Percentiles rank a stretch among this genome's conserved stretches.
Conservation (phyloP, 2,329 filamentous ascomycete species). For the Cladophialophora psammophila region DNA sequence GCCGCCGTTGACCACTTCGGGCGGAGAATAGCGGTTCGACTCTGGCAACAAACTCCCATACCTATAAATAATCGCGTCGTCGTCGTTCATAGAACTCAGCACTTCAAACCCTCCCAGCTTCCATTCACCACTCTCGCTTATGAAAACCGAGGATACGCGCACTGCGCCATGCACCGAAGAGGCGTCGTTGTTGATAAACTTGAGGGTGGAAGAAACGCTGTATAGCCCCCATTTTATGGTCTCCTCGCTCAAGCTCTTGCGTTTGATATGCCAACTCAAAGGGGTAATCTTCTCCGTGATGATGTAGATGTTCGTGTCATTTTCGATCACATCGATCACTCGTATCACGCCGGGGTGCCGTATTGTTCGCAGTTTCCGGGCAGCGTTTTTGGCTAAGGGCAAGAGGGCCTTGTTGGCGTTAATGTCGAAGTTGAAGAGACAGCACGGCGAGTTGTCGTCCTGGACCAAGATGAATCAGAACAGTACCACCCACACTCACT, state of each 20-base stretch:
- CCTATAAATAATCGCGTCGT: slow-evolving; percentile 90
- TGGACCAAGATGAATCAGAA: slow-evolving; percentile 48
- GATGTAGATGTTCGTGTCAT: slow-evolving; percentile 94
- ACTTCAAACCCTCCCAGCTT: slow-evolving; percentile 94
- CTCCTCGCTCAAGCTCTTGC: slow-evolving; percentile 86
- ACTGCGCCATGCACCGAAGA: slow-evolving; percentile 89
- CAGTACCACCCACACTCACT: background rate
- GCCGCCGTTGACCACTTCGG: slow-evolving; percentile 83
- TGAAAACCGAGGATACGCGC: slow-evolving; percentile 85
- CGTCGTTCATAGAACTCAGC: slow-evolving; percentile 92
- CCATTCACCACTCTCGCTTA: slow-evolving; percentile 97
- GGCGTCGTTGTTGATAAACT: slow-evolving; percentile 95
- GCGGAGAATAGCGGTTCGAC: slow-evolving; percentile 81
- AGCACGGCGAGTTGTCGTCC: slow-evolving; percentile 94
- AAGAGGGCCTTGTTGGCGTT: slow-evolving; percentile 78
- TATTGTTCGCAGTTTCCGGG: slow-evolving; percentile 91
- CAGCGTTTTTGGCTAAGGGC: slow-evolving; percentile 88
- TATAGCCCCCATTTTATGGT: slow-evolving; percentile 97
- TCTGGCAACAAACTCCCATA: slow-evolving; percentile 90
- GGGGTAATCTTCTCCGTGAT: slow-evolving; percentile 90
- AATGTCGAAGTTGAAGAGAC: slow-evolving; percentile 95
- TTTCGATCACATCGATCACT: slow-evolving; percentile 94
- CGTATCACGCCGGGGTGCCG: slow-evolving; percentile 94
- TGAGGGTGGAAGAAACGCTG: slow-evolving; percentile 85
- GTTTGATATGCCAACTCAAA: slow-evolving; percentile 85